Conservation (phyloP, 331 rosid species). For the Quercus lobata region DNA sequence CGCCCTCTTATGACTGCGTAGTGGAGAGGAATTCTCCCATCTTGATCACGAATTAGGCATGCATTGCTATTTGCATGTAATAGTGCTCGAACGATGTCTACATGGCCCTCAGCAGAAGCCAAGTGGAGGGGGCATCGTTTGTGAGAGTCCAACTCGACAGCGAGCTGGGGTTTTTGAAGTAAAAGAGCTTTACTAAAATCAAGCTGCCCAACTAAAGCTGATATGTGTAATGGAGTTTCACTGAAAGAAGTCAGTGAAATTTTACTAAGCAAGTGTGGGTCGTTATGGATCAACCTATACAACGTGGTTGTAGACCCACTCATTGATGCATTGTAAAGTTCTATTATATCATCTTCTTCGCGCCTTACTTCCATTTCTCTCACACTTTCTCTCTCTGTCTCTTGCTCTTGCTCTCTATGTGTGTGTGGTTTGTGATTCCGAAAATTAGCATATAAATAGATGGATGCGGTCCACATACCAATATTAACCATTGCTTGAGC, state of each 20-base stretch:
- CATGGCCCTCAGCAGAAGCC: conserved; percentile 28
- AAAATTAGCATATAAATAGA: no score
- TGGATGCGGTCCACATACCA: no score
- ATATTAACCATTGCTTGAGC: no score
- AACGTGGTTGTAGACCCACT: no score
- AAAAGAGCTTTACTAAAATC: not conserved
- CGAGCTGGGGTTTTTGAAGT: conserved; percentile 1
- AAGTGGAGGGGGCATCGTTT: conserved; percentile 18
- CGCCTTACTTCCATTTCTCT: no score
- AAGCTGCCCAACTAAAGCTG: conserved; percentile 7
- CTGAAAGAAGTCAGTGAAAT: not conserved
- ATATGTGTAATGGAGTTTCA: conserved; percentile 16
- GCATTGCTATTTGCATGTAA: not conserved
- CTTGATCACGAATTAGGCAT: conserved; percentile 3
- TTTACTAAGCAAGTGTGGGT: not conserved
- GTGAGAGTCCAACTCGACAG: not conserved
- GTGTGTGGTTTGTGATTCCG: no score
- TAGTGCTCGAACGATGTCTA: not conserved
- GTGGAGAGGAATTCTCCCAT: conserved; percentile 21
- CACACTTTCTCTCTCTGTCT: no score
- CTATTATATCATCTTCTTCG: not conserved
- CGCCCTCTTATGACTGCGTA: conserved; percentile 20
- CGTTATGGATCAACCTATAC: not conserved
- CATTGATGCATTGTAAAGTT: no score
- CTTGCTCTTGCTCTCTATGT: no score